A percentile compares a stretch with the other conserved stretches of the same genome.
Evolutionary conservation across 345 rosid species (phyloP).

Genomic region (Populus alba): DNA sequence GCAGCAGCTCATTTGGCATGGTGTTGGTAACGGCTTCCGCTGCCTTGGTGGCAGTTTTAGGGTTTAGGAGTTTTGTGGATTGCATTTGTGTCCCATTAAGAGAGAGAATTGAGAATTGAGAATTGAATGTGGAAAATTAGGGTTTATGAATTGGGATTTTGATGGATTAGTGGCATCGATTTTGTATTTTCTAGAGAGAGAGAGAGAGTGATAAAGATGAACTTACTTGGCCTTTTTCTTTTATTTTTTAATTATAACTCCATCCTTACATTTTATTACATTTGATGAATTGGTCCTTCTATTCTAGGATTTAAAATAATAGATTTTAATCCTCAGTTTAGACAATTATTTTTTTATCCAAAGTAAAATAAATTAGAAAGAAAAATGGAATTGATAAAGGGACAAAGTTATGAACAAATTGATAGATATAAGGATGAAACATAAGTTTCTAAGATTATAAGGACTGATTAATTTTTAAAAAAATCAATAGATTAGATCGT

Average conservation of each 20-base stretch:
- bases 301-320: too few species aligned
- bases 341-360: too few species aligned
- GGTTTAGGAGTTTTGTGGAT: not conserved
- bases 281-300: too few species aligned
- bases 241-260: not conserved
- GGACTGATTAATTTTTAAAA: too few species aligned
- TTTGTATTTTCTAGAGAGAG: not conserved
- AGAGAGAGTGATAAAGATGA: not conserved
- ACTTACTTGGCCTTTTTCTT: not conserved
- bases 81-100: not conserved
- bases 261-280: too few species aligned
- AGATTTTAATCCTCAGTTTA: too few species aligned
- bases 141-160: not conserved
- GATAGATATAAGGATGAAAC: too few species aligned
- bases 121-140: not conserved
- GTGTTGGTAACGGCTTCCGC: constrained; percentile 16
- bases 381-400: too few species aligned
- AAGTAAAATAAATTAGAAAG: too few species aligned
- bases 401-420: too few species aligned
- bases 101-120: not conserved
- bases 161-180: not conserved
- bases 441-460: too few species aligned
- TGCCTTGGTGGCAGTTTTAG: constrained; percentile 16
- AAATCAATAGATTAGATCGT: not conserved
- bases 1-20: constrained; percentile 55